Evolutionary conservation across 345 rosid species (phyloP).

Genomic region (Diplotaxis tenuifolia): DNA sequence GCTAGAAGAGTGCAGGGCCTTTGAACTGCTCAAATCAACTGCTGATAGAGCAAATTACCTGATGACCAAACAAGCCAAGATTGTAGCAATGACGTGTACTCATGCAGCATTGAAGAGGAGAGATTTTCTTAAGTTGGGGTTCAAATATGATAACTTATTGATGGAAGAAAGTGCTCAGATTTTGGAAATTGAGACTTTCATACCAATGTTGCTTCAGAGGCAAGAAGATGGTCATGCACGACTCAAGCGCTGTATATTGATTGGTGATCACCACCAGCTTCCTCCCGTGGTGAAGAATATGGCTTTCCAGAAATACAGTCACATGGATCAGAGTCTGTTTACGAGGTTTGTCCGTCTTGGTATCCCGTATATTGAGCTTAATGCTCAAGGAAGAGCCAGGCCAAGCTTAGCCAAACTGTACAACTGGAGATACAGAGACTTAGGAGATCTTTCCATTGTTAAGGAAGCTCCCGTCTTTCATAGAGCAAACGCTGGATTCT

Average conservation of each 20-base stretch:
- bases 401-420: slow-evolving; percentile 91
- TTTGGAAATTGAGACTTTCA: slow-evolving; percentile 97
- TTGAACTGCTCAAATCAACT: slow-evolving; percentile 98
- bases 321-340: slow-evolving; percentile 99
- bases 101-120: slow-evolving; percentile 98
- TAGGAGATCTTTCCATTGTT: slow-evolving; percentile 90
- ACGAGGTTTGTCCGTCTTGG: slow-evolving; percentile 98
- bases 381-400: slow-evolving; percentile 99
- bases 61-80: slow-evolving; percentile 98
- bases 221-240: slow-evolving; percentile 99
- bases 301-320: slow-evolving; percentile 99
- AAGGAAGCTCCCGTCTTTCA: slow-evolving; percentile 66
- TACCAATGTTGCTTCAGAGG: slow-evolving; percentile 98
- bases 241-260: slow-evolving; percentile 93
- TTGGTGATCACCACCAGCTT: slow-evolving; percentile 98
- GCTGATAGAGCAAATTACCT: slow-evolving; percentile 98
- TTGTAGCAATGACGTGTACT: slow-evolving; percentile 99
- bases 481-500: slow-evolving; percentile 89
- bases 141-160: slow-evolving; percentile 92
- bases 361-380: slow-evolving; percentile 96
- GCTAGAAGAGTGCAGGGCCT: slow-evolving; percentile 98
- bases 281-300: slow-evolving; percentile 99
- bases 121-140: slow-evolving; percentile 95
- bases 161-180: slow-evolving; percentile 99
- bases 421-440: slow-evolving; percentile 95